A percentile compares a stretch with the other conserved stretches of the same genome.
Conservation (phyloP, 2,329 filamentous ascomycete species). For the Ustilaginoidea virens region DNA sequence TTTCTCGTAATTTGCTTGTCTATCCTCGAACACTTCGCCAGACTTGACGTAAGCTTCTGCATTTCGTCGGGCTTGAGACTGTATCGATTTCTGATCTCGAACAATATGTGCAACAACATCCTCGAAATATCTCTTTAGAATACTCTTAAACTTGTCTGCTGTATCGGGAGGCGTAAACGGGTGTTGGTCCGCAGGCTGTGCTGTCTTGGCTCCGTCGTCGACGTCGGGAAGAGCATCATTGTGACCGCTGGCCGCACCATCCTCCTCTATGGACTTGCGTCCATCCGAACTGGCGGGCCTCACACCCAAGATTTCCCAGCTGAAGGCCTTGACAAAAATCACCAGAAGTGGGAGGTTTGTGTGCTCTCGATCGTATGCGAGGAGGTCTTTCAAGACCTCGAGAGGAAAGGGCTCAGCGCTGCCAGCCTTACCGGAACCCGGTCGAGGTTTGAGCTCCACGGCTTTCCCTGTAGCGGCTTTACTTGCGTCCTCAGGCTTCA, state of each 20-base stretch:
- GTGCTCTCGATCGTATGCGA: slow-evolving; percentile 88
- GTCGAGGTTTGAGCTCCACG: slow-evolving; percentile 40
- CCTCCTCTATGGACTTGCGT: slow-evolving; percentile 72
- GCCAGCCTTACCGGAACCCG: slow-evolving; percentile 38
- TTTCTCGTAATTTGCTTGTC: slow-evolving; percentile 90
- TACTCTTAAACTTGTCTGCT: slow-evolving; percentile 72
- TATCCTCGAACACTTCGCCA: slow-evolving; percentile 94
- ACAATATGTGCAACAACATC: slow-evolving; percentile 80
- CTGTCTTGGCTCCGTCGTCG: slow-evolving; percentile 29
- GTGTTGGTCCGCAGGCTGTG: slow-evolving; percentile 46
- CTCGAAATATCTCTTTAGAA: slow-evolving; percentile 78
- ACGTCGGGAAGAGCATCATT: slow-evolving; percentile 26
- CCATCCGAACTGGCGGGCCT: slow-evolving; percentile 56
- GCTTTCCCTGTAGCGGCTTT: slow-evolving; percentile 48
- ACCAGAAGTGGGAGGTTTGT: slow-evolving; percentile 82
- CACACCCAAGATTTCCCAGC: slow-evolving; percentile 85
- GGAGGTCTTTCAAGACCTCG: slow-evolving; percentile 91
- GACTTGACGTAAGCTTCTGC: slow-evolving; percentile 98
- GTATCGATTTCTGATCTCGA: slow-evolving; percentile 82
- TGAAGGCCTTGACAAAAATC: slow-evolving; percentile 89
- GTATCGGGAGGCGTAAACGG: slow-evolving; percentile 56
- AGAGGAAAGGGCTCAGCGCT: slow-evolving; percentile 83
- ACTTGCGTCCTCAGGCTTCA: slow-evolving; percentile 45
- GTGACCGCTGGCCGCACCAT: slow-evolving; percentile 46
- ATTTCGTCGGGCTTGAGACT: slow-evolving; percentile 79